Evolutionary conservation across 345 rosid genomes (phyloP), one percentile per base, ranked within the genome.

Genomic region (Punica granatum): DNA sequence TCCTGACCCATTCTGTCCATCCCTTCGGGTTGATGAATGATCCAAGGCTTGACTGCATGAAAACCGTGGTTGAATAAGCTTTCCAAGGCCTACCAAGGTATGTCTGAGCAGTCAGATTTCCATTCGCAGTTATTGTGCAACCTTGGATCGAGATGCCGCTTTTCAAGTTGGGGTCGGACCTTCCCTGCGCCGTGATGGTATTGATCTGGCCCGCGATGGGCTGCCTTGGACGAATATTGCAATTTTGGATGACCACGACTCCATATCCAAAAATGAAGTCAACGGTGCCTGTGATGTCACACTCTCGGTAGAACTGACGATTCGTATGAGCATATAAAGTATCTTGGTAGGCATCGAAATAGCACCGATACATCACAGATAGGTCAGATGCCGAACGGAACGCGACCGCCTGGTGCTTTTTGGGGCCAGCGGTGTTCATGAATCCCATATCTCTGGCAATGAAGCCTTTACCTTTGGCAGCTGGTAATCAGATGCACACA

Each of bases 71-170:
- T 16, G 98, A 85, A 49, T 13, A 88, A 0, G 70, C 48, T 64
- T 88, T 89, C 91, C 92, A 85, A 8, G 92, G 98, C 72, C 92
- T 78, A 15, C 98, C 96, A 0, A 88, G 84, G 58, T 81, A 92
- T 0, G 95, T 83, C 0, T 73, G 36, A 26, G 84, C 88, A 3
- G 82, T 81, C 5, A 88, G 83, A 5, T 60, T 63, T 11, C 56
- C 15, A n/a, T 28, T 81, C 0, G 70, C 69, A 53, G 87, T 81
- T 2, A 81, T 80, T 0, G 92, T 84, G 23, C 98, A 90, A 33
- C 85, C 88, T 41, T 92, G 97, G 9, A 92, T 81, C 0, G 97
- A 90, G 59, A 92, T 84, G 18, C 98, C 98, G 0, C 97, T 90
- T 60, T 80, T 77, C 76, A 88, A 84, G 7, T 88, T 87, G 0